A percentile compares a stretch with the other conserved stretches of the same genome.
Conservation (phyloP, 768 basidiomycete species). For the Phallus indusiatus region DNA sequence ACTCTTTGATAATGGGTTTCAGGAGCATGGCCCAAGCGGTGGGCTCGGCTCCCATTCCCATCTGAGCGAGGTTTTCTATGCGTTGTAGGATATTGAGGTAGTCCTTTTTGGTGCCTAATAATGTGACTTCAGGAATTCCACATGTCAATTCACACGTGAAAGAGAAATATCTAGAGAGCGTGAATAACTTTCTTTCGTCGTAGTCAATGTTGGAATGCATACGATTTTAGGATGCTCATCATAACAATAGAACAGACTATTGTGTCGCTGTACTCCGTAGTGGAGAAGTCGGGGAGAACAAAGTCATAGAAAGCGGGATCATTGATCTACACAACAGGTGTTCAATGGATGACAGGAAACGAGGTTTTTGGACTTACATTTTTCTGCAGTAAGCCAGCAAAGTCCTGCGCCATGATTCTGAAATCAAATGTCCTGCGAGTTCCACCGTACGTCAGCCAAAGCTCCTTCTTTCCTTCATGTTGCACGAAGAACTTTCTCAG, state of each 20-base stretch:
- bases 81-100: slow-evolving; percentile 28
- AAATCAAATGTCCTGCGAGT: slow-evolving; percentile 24
- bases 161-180: slow-evolving; percentile 23
- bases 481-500: slow-evolving; percentile 26
- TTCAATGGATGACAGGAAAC: neutral
- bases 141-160: slow-evolving; percentile 25
- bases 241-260: slow-evolving; percentile 30
- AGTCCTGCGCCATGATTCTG: slow-evolving; percentile 18
- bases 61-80: slow-evolving; percentile 26
- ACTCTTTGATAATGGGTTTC: slow-evolving; percentile 27
- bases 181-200: neutral
- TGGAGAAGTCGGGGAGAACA: slow-evolving; percentile 36
- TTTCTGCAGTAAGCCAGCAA: slow-evolving; percentile 1
- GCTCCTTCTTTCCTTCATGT: slow-evolving; percentile 24
- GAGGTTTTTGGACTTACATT: neutral
- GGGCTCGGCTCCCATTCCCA: slow-evolving; percentile 27
- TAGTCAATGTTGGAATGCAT: too few species aligned
- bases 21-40: slow-evolving; percentile 31
- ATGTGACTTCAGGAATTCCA: slow-evolving; percentile 36
- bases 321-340: slow-evolving; percentile 2
- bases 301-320: slow-evolving; percentile 26
- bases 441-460: slow-evolving; percentile 18
- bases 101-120: slow-evolving; percentile 32
- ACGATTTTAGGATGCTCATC: slow-evolving; percentile 31
- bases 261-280: slow-evolving; percentile 31